A percentile compares a stretch with the other conserved stretches of the same genome.
These are phyloP conservation scores for Marasmius tenuissimus DNA, from an alignment of 1,284 basidiomycete genomes.

Conservation along the genomic window DNA sequence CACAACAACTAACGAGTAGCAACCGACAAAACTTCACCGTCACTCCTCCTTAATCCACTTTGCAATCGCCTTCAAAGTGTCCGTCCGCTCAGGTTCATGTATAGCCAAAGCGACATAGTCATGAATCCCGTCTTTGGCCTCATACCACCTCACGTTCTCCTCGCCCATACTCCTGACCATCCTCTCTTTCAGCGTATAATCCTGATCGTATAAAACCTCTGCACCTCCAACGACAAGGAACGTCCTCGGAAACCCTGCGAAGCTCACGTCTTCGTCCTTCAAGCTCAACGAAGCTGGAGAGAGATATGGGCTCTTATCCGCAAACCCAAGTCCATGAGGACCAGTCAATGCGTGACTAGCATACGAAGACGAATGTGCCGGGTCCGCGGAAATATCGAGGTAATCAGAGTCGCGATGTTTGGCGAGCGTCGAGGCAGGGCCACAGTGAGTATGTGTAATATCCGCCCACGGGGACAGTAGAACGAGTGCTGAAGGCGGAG, in stretches of 20 bases:
- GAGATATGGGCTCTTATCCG: constrained; percentile 48
- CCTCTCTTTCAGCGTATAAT: constrained; percentile 39
- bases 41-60: constrained; percentile 32
- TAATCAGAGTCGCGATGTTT: constrained; percentile 40
- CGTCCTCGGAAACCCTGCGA: constrained; percentile 54
- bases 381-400: constrained; percentile 21
- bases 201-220: constrained; percentile 55
- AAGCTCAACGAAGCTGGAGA: constrained; percentile 51
- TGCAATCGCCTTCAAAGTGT: constrained; percentile 45
- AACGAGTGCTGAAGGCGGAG: constrained; percentile 50
- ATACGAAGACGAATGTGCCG: constrained; percentile 25
- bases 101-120: constrained; percentile 49
- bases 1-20: too few relatives aligned
- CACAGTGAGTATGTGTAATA: constrained; percentile 36
- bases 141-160: constrained; percentile 45
- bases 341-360: constrained; percentile 40
- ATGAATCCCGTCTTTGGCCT: constrained; percentile 52
- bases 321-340: constrained; percentile 37
- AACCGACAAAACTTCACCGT: too few relatives aligned
- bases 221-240: constrained; percentile 54
- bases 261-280: constrained; percentile 34
- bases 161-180: constrained; percentile 50
- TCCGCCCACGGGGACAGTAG: constrained; percentile 63
- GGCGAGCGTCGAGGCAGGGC: constrained; percentile 30
- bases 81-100: constrained; percentile 56